Percentiles rank a stretch among this genome's conserved stretches.
phyloP scores from a whole-genome alignment of 2,329 filamentous ascomycete genomes.

The Waltergamsia citrina region DNA sequence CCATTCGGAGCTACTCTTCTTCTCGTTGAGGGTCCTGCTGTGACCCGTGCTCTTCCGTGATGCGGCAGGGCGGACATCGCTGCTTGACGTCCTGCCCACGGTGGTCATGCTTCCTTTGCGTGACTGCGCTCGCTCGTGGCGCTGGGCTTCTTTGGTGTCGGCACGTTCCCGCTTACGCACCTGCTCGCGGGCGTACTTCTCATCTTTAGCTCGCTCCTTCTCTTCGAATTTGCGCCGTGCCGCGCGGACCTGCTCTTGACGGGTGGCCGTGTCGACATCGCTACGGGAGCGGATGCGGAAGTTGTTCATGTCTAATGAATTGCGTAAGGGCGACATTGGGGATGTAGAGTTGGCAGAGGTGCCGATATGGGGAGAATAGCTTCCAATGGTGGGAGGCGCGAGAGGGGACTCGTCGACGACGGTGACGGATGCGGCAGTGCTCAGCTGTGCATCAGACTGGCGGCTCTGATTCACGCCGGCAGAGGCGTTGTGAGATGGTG shows the following conservation, averaged over 20 bases:
- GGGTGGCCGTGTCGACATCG: constrained; percentile 45
- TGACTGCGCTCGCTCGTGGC: constrained; percentile 15
- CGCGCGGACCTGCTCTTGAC: constrained; percentile 48
- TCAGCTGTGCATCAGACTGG: constrained; percentile 1
- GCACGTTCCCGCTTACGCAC: constrained; percentile 47
- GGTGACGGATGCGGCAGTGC: constrained; percentile 7
- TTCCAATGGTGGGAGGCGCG: constrained; percentile 16
- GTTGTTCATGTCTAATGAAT: constrained; percentile 45
- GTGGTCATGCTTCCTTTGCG: constrained; percentile 1
- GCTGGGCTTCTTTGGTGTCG: constrained; percentile 45
- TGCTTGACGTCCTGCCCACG: constrained; percentile 18
- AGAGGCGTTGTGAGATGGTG: not conserved
- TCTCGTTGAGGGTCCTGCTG: constrained; percentile 5
- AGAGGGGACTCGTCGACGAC: constrained; percentile 24
- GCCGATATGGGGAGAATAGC: constrained; percentile 14
- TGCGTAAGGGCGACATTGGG: constrained; percentile 42
- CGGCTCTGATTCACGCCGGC: not conserved
- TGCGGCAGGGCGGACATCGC: constrained; percentile 15
- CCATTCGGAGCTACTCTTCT: no score
- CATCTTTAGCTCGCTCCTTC: constrained; percentile 51
- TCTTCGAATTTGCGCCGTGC: constrained; percentile 55
- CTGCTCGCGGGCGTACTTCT: constrained; percentile 52
- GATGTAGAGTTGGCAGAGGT: constrained; percentile 17
- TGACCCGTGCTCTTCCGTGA: constrained; percentile 17
- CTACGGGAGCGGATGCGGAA: constrained; percentile 53